A percentile compares a stretch with the other conserved stretches of the same genome.
phyloP scores from a whole-genome alignment of 2,329 filamentous ascomycete genomes.

The Hortaea werneckii region DNA sequence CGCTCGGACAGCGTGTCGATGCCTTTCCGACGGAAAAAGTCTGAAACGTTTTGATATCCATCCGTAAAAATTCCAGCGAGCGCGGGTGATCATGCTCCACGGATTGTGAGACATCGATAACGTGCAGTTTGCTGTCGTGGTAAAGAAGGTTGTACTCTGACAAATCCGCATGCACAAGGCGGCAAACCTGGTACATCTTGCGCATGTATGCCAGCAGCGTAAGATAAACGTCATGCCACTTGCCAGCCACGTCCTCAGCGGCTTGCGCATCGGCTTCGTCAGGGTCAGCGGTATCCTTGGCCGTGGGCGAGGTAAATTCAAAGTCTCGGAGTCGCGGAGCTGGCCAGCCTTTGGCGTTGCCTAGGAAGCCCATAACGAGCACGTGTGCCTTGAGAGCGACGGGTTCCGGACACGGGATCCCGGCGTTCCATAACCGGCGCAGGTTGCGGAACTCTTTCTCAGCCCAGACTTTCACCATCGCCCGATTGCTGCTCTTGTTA shows the following conservation, averaged over 20 bases:
- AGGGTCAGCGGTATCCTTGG: neutral
- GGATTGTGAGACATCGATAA: conserved; percentile 96
- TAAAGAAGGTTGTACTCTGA: conserved; percentile 98
- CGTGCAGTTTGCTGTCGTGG: conserved; percentile 69
- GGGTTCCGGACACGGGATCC: conserved; percentile 84
- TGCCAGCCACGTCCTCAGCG: conserved; percentile 50
- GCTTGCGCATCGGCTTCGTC: conserved; percentile 36
- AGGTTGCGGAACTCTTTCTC: conserved; percentile 97
- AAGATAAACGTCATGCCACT: conserved; percentile 70
- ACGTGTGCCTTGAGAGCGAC: conserved; percentile 87
- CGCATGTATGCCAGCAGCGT: conserved; percentile 84
- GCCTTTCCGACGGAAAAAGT: conserved; percentile 81
- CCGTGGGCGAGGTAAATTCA: conserved; percentile 41
- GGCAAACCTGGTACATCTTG: conserved; percentile 83
- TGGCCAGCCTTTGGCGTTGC: conserved; percentile 74
- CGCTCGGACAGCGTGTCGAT: conserved; percentile 74
- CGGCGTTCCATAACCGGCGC: conserved; percentile 69
- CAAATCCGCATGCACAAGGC: conserved; percentile 87
- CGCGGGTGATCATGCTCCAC: conserved; percentile 94
- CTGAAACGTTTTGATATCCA: conserved; percentile 97
- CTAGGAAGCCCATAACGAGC: conserved; percentile 87
- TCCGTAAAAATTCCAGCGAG: conserved; percentile 84
- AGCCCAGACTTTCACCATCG: conserved; percentile 98
- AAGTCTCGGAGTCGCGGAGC: conserved; percentile 85
- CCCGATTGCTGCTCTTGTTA: conserved; percentile 87